These are phyloP conservation scores for Alternaria sp. DNA, from an alignment of 2,329 filamentous ascomycete species.

Conservation along the genomic window DNA sequence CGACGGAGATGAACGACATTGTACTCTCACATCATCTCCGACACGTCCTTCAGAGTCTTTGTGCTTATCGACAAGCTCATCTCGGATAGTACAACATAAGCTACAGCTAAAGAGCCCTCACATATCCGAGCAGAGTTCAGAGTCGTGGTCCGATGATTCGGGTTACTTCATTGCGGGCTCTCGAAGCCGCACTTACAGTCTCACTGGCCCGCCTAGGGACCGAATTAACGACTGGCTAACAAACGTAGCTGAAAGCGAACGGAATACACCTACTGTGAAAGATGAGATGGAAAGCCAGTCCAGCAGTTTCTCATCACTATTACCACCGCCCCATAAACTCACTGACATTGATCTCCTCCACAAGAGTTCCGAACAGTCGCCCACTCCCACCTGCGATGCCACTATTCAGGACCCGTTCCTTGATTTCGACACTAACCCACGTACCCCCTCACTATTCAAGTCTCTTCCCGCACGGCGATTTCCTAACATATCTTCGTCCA, in stretches of 20 bases:
- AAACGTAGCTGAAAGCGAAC: constrained; percentile 4
- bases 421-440: neutral
- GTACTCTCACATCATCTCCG: neutral
- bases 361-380: neutral
- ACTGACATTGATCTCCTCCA: neutral
- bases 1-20: neutral
- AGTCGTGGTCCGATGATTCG: constrained; percentile 42
- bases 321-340: neutral
- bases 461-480: neutral
- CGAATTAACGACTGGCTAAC: constrained; percentile 31
- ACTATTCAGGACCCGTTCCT: neutral
- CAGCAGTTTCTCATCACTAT: neutral
- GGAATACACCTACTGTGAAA: neutral
- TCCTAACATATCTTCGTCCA: neutral
- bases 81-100: neutral
- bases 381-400: neutral
- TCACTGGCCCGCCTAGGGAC: constrained; percentile 8
- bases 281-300: neutral
- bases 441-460: neutral
- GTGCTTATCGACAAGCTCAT: constrained; percentile 6
- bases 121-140: constrained; percentile 21
- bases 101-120: neutral
- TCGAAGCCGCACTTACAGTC: neutral
- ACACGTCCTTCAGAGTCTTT: constrained; percentile 3
- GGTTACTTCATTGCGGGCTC: constrained; percentile 26